Evolutionary conservation across 202 grass and related monocot genomes (phyloP).

Genomic region (Carex sylvatica): DNA sequence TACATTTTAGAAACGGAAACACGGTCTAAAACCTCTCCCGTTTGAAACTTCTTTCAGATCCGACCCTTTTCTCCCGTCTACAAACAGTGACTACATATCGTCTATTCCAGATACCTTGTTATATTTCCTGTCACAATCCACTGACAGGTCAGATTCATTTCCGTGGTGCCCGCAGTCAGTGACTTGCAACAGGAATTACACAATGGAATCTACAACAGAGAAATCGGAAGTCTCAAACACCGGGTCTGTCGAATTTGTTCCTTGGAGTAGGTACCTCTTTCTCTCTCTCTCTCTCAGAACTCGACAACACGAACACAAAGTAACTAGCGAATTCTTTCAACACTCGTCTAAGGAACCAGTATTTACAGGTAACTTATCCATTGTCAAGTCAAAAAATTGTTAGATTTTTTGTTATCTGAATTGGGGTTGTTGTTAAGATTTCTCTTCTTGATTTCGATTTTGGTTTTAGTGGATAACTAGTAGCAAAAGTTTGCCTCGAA

Average conservation of each 20-base stretch:
- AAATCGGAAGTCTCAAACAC: neutral
- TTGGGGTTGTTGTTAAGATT: neutral
- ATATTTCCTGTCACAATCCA: neutral
- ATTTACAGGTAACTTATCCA: neutral
- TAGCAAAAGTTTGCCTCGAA: neutral
- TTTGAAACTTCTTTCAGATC: neutral
- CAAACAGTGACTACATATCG: neutral
- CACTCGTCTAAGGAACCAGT: neutral
- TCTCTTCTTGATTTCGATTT: neutral
- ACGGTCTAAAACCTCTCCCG: neutral
- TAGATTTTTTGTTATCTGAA: neutral
- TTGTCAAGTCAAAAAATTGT: neutral
- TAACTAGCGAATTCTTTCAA: neutral
- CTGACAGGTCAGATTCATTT: neutral
- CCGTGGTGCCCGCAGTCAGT: neutral
- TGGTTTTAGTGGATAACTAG: neutral
- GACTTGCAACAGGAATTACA: neutral
- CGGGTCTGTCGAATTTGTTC: slow-evolving; percentile 5
- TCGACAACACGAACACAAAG: neutral
- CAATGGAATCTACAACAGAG: neutral
- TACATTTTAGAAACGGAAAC: neutral
- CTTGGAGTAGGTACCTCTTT: slow-evolving; percentile 17
- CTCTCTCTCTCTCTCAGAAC: slow-evolving; percentile 5
- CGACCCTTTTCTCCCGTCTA: neutral
- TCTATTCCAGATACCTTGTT: neutral